phyloP scores from a whole-genome alignment of 345 rosid genomes.

The Eucalyptus dawsonii region DNA sequence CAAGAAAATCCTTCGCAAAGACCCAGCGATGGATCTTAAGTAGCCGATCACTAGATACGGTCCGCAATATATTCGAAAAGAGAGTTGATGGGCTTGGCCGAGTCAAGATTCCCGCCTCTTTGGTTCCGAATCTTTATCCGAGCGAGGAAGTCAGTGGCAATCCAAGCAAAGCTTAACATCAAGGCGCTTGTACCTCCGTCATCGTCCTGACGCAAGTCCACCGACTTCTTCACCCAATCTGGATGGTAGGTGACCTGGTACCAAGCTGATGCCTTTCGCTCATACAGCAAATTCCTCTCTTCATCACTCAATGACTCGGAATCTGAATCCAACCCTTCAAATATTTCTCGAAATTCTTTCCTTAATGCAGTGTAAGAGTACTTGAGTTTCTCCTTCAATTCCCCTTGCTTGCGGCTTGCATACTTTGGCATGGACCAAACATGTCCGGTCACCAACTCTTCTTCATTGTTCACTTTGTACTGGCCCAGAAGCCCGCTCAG shows the following conservation, averaged over 20 bases:
- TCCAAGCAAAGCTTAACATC: constrained; percentile 80
- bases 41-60: constrained; percentile 9
- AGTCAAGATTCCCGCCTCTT: constrained; percentile 12
- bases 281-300: constrained; percentile 38
- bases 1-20: neutral
- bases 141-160: constrained; percentile 75
- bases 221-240: constrained; percentile 45
- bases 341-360: constrained; percentile 63
- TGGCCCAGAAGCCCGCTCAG: constrained; percentile 62
- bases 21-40: neutral
- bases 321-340: constrained; percentile 36
- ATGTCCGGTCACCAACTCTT: constrained; percentile 88
- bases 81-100: constrained; percentile 44
- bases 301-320: constrained; percentile 40
- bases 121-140: constrained; percentile 40
- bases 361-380: constrained; percentile 55
- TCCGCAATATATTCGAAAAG: constrained; percentile 44
- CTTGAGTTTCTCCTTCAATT: constrained; percentile 61
- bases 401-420: constrained; percentile 60
- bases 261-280: constrained; percentile 90
- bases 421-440: constrained; percentile 88
- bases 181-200: constrained; percentile 1
- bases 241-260: constrained; percentile 83
- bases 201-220: neutral
- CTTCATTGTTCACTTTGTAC: constrained; percentile 77